Base-by-base conservation (phyloP, 352 stramenopile genomes). In the Pythium vanterpoolii region DNA sequence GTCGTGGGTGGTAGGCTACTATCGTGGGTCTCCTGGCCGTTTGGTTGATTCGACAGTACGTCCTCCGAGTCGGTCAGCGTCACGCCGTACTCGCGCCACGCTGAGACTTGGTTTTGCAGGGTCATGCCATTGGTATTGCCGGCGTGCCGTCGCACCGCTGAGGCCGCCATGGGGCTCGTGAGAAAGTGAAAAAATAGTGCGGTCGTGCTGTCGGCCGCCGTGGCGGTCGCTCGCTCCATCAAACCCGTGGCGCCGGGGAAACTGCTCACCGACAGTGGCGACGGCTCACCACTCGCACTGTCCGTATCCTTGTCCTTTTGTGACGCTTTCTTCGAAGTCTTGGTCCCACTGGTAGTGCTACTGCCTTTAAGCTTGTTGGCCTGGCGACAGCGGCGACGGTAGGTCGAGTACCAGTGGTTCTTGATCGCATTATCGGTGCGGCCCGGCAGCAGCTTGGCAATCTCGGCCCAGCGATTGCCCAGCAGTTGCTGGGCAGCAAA, bases 391-490 rank as follows among this genome's bases (percentile, higher is more conserved):
- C 73, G 74, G 1, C 83, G 71, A 0, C 83, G 74, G 39, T 77
- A 83, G 2, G 83, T 91, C 55, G 83, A 93, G 71, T 93, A 90
- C 81, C 81, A 93, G 64, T 91, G 83, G 63, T 93, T 93, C 60
- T 93, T 93, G 67, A 93, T 90, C 23, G 83, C 83, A 60, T 93
- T 93, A 66, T 93, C 83, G 1, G 82, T 92, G 9, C 96, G 69
- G 1, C 96, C 96, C 6, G 96, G 95, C 18, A 99, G 78, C n/a
- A 96, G 76, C 72, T 98, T 98, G 59, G 96, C 92, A 65, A 99
- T 99, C 70, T 98, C 93, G 16, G 92, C 91, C 97, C 97, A 99
- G 53, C 94, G 86, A 71, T 99, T 99, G 49, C 97, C 97, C 6
- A 96, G 56, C 9, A 63, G 60, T 38, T 76, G 65, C 64, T 94